Evolutionary conservation across 2,329 filamentous ascomycete species (phyloP), one percentile per base, ranked within the genome.

Genomic region (Beauveria brongniartii): DNA sequence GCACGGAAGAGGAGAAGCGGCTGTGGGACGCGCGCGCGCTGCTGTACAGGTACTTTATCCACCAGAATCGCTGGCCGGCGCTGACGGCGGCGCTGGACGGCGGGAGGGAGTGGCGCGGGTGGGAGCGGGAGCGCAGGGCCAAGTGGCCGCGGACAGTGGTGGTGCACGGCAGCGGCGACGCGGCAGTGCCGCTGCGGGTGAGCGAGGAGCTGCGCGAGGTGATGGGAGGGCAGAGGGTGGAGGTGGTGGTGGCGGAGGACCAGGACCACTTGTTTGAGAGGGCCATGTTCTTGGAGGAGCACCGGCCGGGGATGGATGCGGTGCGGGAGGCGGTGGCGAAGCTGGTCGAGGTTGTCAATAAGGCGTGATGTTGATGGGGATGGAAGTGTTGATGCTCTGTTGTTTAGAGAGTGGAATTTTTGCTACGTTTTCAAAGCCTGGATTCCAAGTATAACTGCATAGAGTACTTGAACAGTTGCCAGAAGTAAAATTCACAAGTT

Each of bases 111-210:
- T 73, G 70, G 72, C 65, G 68, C 1, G 54, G 57, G 14, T 50
- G 61, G 12, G 16, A 63, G 0, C 55, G 47, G 9, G 59, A 62
- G n/a, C 66, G 63, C 47, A 55, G 64, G 16, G 61, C 55, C 1
- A 53, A 55, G 3, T 75, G 72, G 73, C 73, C 73, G 20, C 59
- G 64, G 10, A 74, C 72, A 0, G 68, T 74, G 26, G 67, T 74
- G 34, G 68, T 74, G 16, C 72, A 73, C 9, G 72, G 72, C 0
- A 64, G 71, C 20, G 60, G 58, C 0, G 73, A 74, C 56, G 28
- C 54, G 3, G 68, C 69, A 48, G 70, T 73, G 1, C 67, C 69
- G 14, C 41, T 70, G 10, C 67, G 60, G 8, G 67, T 73, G 20
- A 72, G 68, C 48, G 59, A 64, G 22, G 52, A 67, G 55, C 69